A percentile compares a stretch with the other conserved stretches of the same genome.
These are phyloP conservation scores for Cadophora malorum DNA, from an alignment of 2,329 filamentous ascomycete genomes.

Conservation along the genomic window DNA sequence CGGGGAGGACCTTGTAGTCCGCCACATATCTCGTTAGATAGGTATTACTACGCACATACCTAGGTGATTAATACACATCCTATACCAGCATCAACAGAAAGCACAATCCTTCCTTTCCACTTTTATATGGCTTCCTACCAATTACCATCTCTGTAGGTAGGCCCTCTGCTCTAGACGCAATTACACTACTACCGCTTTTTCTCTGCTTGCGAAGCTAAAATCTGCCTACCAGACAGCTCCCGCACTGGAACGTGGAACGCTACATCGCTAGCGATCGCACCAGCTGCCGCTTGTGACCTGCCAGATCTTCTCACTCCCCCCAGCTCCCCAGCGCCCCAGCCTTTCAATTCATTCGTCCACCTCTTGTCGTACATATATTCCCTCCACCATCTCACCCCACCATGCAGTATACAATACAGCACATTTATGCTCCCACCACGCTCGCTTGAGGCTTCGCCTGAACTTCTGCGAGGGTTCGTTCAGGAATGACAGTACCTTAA, in stretches of 20 bases:
- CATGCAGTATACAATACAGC: neutral
- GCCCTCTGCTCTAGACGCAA: neutral
- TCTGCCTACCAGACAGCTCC: neutral
- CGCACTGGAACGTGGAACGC: neutral
- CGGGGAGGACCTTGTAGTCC: conserved; percentile 10
- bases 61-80: neutral
- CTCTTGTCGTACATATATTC: neutral
- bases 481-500: conserved; percentile 12
- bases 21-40: neutral
- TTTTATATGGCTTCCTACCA: neutral
- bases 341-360: neutral
- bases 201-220: neutral
- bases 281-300: conserved; percentile 15
- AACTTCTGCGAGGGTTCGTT: neutral
- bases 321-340: no score
- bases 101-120: conserved; percentile 7
- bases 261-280: conserved; percentile 1
- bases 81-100: conserved; percentile 5
- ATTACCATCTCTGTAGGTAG: neutral
- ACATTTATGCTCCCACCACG: neutral
- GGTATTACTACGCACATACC: neutral
- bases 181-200: neutral
- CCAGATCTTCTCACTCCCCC: neutral
- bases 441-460: conserved; percentile 11
- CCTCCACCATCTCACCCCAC: conserved; percentile 1